Conservation (phyloP, 148 eudicot species). For the Pouteria glomerata region DNA sequence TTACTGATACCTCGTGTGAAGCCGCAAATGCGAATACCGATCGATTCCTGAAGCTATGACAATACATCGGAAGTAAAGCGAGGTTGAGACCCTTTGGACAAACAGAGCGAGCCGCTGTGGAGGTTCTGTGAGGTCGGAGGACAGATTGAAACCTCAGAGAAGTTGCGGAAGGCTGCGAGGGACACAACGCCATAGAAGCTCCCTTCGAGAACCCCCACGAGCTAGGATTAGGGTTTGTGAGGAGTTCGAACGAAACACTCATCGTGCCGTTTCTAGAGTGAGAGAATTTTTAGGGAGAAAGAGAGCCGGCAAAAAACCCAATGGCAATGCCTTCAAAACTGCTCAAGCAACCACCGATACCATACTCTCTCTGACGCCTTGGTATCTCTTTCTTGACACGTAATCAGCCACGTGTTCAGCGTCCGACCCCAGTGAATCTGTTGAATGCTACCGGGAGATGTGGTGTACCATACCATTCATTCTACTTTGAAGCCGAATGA, state of each 20-base stretch:
- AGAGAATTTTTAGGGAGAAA: not conserved
- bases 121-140: constrained; percentile 13
- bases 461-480: no score
- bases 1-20: constrained; percentile 69
- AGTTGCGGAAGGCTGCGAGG: constrained; percentile 12
- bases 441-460: not conserved
- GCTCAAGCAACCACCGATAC: no score
- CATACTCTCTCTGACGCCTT: no score
- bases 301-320: not conserved
- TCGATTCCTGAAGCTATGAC: constrained; percentile 14
- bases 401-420: not conserved
- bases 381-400: not conserved
- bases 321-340: not conserved
- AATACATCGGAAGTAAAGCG: constrained; percentile 14
- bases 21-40: constrained; percentile 45
- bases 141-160: constrained; percentile 10
- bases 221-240: constrained; percentile 38
- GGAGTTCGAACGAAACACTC: constrained; percentile 19
- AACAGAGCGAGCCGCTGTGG: constrained; percentile 5
- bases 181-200: constrained; percentile 24
- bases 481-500: no score
- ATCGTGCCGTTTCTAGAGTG: not conserved
- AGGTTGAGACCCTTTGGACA: constrained; percentile 18
- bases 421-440: constrained; percentile 1
- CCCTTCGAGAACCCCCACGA: constrained; percentile 16